Conservation (phyloP, 129 eudicot species). For the Escallonia rubra region DNA sequence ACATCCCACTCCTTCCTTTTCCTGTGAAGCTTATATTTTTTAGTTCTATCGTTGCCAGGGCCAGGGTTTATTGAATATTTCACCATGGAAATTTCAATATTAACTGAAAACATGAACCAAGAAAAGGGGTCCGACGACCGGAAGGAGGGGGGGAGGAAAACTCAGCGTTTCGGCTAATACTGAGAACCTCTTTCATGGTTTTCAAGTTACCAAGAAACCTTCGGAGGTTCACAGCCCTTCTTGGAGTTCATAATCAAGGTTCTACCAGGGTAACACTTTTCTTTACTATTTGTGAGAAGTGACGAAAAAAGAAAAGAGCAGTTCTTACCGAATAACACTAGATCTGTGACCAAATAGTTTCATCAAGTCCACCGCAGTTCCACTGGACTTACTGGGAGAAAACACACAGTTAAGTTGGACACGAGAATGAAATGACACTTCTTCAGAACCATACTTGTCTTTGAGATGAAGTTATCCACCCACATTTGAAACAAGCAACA, state of each 20-base stretch:
- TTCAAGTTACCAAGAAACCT: neutral
- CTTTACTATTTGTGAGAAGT: neutral
- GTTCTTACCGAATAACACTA: conserved; percentile 71
- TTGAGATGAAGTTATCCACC: neutral
- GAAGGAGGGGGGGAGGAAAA: no score
- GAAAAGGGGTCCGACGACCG: no score
- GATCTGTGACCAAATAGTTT: conserved; percentile 81
- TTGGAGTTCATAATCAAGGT: neutral
- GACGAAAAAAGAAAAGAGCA: neutral
- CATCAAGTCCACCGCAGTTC: conserved; percentile 64
- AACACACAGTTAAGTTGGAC: neutral
- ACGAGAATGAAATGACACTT: neutral
- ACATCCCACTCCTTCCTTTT: conserved; percentile 93
- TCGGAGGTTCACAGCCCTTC: no score
- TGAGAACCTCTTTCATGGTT: neutral
- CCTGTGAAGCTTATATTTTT: conserved; percentile 28
- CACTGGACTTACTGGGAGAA: conserved; percentile 65
- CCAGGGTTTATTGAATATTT: no score
- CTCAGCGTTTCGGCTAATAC: no score
- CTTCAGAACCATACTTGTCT: neutral
- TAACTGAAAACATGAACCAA: no score
- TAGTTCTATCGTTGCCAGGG: no score
- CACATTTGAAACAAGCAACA: neutral
- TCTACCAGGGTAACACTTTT: neutral
- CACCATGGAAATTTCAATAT: no score